These are phyloP conservation scores for Radiomyces spectabilis DNA, from an alignment of 192 early-diverging fungal species.

Conservation along the genomic window DNA sequence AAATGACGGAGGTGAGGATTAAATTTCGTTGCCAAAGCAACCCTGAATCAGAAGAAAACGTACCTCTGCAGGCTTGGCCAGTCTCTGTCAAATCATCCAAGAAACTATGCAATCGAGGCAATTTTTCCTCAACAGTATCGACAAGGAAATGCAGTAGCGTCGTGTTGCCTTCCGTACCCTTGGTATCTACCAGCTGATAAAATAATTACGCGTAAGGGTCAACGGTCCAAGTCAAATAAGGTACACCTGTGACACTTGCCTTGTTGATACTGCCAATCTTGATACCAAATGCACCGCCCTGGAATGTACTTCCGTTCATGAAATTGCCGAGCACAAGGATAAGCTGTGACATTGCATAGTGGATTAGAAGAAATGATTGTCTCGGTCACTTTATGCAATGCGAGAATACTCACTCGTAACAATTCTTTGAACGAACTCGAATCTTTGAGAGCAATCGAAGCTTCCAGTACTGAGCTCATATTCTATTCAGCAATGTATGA, in stretches of 20 bases:
- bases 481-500: constrained; percentile 28
- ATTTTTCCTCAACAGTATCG: constrained; percentile 54
- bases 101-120: constrained; percentile 55
- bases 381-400: neutral
- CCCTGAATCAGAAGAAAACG: neutral
- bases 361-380: neutral
- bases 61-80: constrained; percentile 66
- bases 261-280: constrained; percentile 80
- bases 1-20: too few relatives aligned
- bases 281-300: constrained; percentile 84
- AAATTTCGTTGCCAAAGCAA: too few relatives aligned
- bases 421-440: constrained; percentile 65
- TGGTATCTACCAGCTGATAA: constrained; percentile 69
- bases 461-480: constrained; percentile 51
- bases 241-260: constrained; percentile 17
- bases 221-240: neutral
- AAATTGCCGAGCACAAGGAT: constrained; percentile 78
- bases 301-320: constrained; percentile 71
- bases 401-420: constrained; percentile 39
- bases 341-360: constrained; percentile 26
- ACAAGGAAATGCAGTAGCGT: constrained; percentile 78
- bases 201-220: neutral
- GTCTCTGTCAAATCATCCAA: constrained; percentile 59
- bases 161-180: constrained; percentile 58
- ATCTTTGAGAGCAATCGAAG: constrained; percentile 58